Percentiles rank a stretch among this genome's conserved stretches.
These are phyloP conservation scores for Sporothrix inflata DNA, from an alignment of 2,329 filamentous ascomycete species.

Conservation along the genomic window DNA sequence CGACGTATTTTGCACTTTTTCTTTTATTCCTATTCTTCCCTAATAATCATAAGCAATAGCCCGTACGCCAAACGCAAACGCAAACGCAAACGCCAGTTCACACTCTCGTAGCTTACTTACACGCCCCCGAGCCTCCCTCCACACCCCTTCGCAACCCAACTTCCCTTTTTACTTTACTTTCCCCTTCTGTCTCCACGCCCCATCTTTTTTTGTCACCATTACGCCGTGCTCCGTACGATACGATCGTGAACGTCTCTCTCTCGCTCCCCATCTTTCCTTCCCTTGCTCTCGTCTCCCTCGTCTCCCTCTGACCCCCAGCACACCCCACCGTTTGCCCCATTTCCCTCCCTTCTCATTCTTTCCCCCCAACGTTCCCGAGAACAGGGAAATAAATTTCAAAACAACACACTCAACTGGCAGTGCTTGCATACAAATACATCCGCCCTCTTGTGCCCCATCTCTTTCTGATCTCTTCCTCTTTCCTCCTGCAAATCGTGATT, in stretches of 20 bases:
- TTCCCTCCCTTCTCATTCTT: neutral
- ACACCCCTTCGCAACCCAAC: neutral
- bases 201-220: conserved; percentile 9
- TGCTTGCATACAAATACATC: conserved; percentile 18
- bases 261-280: neutral
- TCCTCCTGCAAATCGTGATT: neutral
- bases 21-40: neutral
- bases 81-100: neutral
- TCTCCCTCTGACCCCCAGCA: neutral
- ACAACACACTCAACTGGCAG: neutral
- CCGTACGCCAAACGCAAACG: conserved; percentile 8
- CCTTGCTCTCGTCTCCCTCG: neutral
- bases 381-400: conserved; percentile 8
- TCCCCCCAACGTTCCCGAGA: neutral
- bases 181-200: conserved; percentile 11
- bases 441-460: neutral
- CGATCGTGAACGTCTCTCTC: conserved; percentile 4
- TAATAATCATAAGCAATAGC: neutral
- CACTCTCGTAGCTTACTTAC: neutral
- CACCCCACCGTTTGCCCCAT: conserved; percentile 7
- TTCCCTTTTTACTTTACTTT: neutral
- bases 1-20: neutral
- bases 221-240: conserved; percentile 6
- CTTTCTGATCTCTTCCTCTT: neutral
- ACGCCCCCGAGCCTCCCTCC: neutral